phyloP scores from a whole-genome alignment of 2,329 filamentous ascomycete genomes.

The Aureobasidium pullulans region DNA sequence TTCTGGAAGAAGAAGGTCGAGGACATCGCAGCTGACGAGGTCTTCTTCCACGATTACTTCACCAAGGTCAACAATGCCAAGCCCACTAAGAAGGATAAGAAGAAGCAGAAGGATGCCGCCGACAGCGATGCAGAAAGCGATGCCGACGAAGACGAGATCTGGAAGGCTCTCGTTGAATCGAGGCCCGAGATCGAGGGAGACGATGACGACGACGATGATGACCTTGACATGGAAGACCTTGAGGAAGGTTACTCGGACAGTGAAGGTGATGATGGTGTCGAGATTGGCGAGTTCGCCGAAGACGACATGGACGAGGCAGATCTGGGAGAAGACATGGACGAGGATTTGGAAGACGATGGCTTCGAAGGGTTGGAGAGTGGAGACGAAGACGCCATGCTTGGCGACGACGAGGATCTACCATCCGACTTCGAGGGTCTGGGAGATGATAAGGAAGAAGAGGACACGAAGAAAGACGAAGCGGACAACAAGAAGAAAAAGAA shows the following conservation, averaged over 20 bases:
- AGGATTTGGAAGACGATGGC: conserved; percentile 46
- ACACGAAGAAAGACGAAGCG: conserved; percentile 32
- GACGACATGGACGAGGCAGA: conserved; percentile 40
- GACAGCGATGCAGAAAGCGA: conserved; percentile 36
- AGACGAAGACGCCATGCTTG: conserved; percentile 33
- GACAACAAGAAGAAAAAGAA: conserved; percentile 53
- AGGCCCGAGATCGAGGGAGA: conserved; percentile 66
- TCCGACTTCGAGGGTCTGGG: conserved; percentile 47
- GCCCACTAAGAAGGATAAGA: conserved; percentile 49
- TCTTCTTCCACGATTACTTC: conserved; percentile 99
- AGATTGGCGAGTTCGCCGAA: conserved; percentile 57
- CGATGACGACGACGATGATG: conserved; percentile 55
- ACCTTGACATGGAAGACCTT: conserved; percentile 45
- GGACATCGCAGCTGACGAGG: conserved; percentile 82
- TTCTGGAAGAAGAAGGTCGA: conserved; percentile 92
- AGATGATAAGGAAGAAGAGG: conserved; percentile 35
- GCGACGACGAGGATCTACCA: conserved; percentile 47
- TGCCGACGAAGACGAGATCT: conserved; percentile 63
- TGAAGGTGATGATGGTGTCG: conserved; percentile 33
- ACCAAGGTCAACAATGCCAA: conserved; percentile 53
- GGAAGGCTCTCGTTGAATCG: conserved; percentile 80
- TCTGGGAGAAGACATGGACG: conserved; percentile 47
- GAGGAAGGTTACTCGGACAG: conserved; percentile 31
- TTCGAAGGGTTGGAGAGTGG: conserved; percentile 38
- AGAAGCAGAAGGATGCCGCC: conserved; percentile 39